These are phyloP conservation scores for Aspergillus steynii DNA, from an alignment of 495 filamentous ascomycete species.

Conservation along the genomic window DNA sequence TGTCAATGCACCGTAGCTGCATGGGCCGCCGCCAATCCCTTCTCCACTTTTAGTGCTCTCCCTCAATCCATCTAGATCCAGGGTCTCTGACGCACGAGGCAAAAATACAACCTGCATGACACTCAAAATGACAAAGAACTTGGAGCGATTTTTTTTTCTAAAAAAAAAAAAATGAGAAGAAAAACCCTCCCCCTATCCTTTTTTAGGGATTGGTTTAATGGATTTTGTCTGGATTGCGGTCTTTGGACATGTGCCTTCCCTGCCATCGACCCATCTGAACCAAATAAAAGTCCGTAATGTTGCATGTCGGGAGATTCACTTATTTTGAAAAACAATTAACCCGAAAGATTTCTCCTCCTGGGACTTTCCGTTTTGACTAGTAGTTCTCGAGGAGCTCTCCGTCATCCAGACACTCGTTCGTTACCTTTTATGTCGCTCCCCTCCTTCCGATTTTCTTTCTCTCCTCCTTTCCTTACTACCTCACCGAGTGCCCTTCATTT, in stretches of 20 bases:
- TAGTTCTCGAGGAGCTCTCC: slow-evolving; percentile 9
- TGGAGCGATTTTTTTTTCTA: slow-evolving; percentile 22
- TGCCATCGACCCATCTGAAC: slow-evolving; percentile 15
- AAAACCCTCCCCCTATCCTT: slow-evolving; percentile 10
- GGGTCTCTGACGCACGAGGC: slow-evolving; percentile 37
- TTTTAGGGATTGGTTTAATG: slow-evolving; percentile 25
- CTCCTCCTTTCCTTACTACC: slow-evolving; percentile 2
- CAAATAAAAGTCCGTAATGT: slow-evolving; percentile 29
- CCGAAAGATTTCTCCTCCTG: slow-evolving; percentile 16
- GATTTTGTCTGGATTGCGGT: slow-evolving; percentile 19
- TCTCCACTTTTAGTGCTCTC: slow-evolving; percentile 28
- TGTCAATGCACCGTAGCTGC: slow-evolving; percentile 29
- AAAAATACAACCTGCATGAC: slow-evolving; percentile 37
- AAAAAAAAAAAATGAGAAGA: not conserved
- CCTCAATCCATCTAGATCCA: slow-evolving; percentile 38
- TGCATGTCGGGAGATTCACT: slow-evolving; percentile 18
- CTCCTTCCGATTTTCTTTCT: slow-evolving; percentile 15
- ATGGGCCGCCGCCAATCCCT: slow-evolving; percentile 35
- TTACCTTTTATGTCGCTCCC: slow-evolving; percentile 12
- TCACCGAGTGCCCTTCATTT: slow-evolving; percentile 11
- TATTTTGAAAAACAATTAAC: slow-evolving; percentile 16
- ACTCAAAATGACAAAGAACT: slow-evolving; percentile 35
- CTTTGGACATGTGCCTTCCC: slow-evolving; percentile 29
- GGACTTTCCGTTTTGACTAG: not conserved
- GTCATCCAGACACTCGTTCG: slow-evolving; percentile 20